phyloP scores from a whole-genome alignment of 2,329 filamentous ascomycete species.

The Trichoderma sp. region DNA sequence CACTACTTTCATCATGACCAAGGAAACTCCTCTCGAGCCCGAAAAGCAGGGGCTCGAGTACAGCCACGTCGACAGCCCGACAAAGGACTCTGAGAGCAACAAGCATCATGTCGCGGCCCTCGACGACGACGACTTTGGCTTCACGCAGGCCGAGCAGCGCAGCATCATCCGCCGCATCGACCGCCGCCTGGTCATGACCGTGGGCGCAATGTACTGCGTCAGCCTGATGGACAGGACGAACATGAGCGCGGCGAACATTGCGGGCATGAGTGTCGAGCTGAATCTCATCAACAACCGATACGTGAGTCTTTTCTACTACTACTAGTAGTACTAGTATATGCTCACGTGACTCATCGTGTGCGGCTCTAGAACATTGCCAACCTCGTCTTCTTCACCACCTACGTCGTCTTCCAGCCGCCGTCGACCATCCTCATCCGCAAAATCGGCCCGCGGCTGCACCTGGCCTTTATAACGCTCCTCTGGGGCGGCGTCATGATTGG shows the following conservation, averaged over 20 bases:
- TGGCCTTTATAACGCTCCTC: slow-evolving; percentile 54
- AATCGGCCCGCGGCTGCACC: slow-evolving; percentile 61
- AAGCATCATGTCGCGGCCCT: slow-evolving; percentile 51
- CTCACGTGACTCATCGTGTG: background rate
- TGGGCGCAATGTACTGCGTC: slow-evolving; percentile 70
- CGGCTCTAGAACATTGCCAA: slow-evolving; percentile 60
- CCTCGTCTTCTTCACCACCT: slow-evolving; percentile 73
- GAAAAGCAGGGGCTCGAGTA: slow-evolving; percentile 33
- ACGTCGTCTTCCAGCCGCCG: slow-evolving; percentile 70
- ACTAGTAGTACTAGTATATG: too few relatives aligned
- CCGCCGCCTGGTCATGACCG: slow-evolving; percentile 60
- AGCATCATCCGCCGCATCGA: slow-evolving; percentile 72
- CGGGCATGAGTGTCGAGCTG: slow-evolving; percentile 59
- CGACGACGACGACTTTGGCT: slow-evolving; percentile 44
- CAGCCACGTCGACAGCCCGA: slow-evolving; percentile 32
- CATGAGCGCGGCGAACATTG: slow-evolving; percentile 70
- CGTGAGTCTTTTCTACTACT: slow-evolving; percentile 36
- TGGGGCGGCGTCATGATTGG: slow-evolving; percentile 66
- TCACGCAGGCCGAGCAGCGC: slow-evolving; percentile 63
- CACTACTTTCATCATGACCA: slow-evolving; percentile 31
- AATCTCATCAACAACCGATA: slow-evolving; percentile 49
- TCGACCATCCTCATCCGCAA: slow-evolving; percentile 69
- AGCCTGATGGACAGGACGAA: slow-evolving; percentile 81
- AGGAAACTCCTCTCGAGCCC: slow-evolving; percentile 25
- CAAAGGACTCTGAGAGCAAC: slow-evolving; percentile 32